Percentiles rank a stretch among this genome's conserved stretches.
phyloP scores from a whole-genome alignment of 371 early-diverging fungal genomes.

The Lichtheimia ornata region DNA sequence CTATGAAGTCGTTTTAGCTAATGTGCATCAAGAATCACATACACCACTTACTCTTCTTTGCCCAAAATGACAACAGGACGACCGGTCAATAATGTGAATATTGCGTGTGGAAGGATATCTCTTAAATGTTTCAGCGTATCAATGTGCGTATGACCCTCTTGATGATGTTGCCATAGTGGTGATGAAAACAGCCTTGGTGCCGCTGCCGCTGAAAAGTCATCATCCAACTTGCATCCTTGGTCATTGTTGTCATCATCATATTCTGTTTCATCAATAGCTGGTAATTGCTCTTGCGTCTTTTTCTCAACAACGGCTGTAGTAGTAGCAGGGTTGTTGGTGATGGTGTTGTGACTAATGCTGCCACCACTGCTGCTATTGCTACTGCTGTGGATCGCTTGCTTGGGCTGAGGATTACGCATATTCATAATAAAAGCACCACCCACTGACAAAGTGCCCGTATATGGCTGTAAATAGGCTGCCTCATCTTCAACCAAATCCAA shows the following conservation, averaged over 20 bases:
- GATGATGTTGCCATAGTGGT: not conserved
- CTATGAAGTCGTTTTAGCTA: slow-evolving; percentile 7
- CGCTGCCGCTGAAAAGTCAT: too few species aligned
- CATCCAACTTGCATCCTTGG: not conserved
- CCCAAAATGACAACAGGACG: slow-evolving; percentile 42
- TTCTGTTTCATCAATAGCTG: slow-evolving; percentile 6
- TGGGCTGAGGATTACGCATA: slow-evolving; percentile 37
- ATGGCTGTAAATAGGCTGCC: slow-evolving; percentile 20
- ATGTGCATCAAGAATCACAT: not conserved
- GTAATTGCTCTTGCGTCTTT: slow-evolving; percentile 10
- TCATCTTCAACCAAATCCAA: slow-evolving; percentile 33
- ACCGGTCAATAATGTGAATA: slow-evolving; percentile 46
- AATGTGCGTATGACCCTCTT: slow-evolving; percentile 1
- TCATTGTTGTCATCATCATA: not conserved
- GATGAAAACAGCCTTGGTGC: not conserved
- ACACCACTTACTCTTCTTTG: slow-evolving; percentile 18
- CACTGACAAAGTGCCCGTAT: slow-evolving; percentile 27
- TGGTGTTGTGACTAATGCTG: not conserved
- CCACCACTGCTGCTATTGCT: slow-evolving; percentile 12
- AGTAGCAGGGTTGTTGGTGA: slow-evolving; percentile 26
- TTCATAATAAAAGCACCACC: slow-evolving; percentile 42
- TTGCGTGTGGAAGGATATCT: slow-evolving; percentile 27
- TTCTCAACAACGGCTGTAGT: slow-evolving; percentile 8
- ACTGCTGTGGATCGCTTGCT: slow-evolving; percentile 8
- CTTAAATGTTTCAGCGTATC: slow-evolving; percentile 5